Evolutionary conservation across 441 rosid species (phyloP).

Genomic region (Aquilaria agallochum): DNA sequence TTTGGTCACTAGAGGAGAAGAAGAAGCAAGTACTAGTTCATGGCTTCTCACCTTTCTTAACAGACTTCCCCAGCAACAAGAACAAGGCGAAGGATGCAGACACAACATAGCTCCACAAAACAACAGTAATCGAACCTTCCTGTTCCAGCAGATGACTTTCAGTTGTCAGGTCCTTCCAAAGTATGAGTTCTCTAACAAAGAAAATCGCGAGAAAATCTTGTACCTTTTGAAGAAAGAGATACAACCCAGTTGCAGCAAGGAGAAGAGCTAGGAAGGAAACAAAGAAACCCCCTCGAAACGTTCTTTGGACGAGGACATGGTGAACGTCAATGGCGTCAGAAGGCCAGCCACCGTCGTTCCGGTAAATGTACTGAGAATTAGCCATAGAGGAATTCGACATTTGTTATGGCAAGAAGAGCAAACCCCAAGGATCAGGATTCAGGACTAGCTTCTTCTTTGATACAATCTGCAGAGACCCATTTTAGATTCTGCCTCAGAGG

Average conservation of each 20-base stretch:
- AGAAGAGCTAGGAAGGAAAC: constrained; percentile 29
- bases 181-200: neutral
- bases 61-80: constrained; percentile 39
- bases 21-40: neutral
- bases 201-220: neutral
- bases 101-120: constrained; percentile 48
- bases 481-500: no score
- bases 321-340: constrained; percentile 52
- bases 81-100: constrained; percentile 39
- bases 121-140: constrained; percentile 37
- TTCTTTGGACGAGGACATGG: constrained; percentile 48
- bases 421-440: neutral
- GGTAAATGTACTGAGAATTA: constrained; percentile 41
- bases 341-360: constrained; percentile 36
- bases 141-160: constrained; percentile 23
- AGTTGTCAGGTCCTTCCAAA: constrained; percentile 12
- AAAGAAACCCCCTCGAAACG: constrained; percentile 26
- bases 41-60: constrained; percentile 61
- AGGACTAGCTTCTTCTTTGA: constrained; percentile 9
- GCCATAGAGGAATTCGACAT: constrained; percentile 43
- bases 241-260: constrained; percentile 30
- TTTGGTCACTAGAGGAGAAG: neutral
- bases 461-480: constrained; percentile 1
- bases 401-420: constrained; percentile 3
- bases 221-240: constrained; percentile 47